phyloP scores from a whole-genome alignment of 208 protist genomes.

The Trypanosoma lewisi region DNA sequence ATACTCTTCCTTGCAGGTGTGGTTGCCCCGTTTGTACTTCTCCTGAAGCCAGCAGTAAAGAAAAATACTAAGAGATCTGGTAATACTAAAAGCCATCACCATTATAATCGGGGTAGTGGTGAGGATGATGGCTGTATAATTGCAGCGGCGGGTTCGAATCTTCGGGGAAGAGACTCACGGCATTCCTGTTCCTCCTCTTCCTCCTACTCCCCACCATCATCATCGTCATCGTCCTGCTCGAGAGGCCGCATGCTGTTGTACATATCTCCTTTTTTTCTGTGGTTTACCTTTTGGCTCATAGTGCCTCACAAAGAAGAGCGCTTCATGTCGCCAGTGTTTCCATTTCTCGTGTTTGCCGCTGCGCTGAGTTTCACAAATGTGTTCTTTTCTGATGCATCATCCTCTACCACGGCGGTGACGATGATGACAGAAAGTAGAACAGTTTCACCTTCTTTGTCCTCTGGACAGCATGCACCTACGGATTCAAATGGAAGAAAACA shows the following conservation, averaged over 20 bases:
- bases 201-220: neutral
- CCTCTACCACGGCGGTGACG: no score
- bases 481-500: neutral
- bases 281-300: constrained; percentile 84
- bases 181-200: constrained; percentile 13
- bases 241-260: constrained; percentile 47
- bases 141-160: no score
- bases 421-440: no score
- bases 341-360: constrained; percentile 84
- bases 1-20: constrained; percentile 73
- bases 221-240: constrained; percentile 10
- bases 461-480: no score
- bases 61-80: neutral
- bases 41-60: constrained; percentile 11
- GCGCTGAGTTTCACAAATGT: constrained; percentile 45
- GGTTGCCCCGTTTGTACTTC: constrained; percentile 38
- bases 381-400: constrained; percentile 3
- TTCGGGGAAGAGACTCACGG: neutral
- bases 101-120: neutral
- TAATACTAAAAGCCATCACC: neutral
- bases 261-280: constrained; percentile 83
- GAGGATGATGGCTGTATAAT: no score
- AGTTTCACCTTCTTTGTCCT: no score
- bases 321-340: constrained; percentile 93
- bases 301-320: constrained; percentile 95